Conservation (phyloP, 2,329 filamentous ascomycete species). For the Arthrobotrys pseudoclavata region DNA sequence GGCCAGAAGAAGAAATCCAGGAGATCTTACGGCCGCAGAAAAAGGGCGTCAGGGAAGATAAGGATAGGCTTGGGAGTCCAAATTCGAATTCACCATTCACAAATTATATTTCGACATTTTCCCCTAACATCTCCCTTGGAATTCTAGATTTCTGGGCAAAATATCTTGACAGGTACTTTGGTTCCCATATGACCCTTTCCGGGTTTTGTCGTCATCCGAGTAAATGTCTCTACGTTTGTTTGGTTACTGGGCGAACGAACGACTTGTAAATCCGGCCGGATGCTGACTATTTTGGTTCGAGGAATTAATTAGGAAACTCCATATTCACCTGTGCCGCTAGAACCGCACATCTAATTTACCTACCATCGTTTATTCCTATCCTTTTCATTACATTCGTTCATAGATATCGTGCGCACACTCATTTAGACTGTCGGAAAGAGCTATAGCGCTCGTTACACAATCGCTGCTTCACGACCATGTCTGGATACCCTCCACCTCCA, state of each 20-base stretch:
- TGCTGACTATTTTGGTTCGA: neutral
- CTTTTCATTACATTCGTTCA: slow-evolving; percentile 9
- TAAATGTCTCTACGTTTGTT: slow-evolving; percentile 14
- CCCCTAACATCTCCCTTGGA: slow-evolving; percentile 28
- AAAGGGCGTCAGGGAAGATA: slow-evolving; percentile 20
- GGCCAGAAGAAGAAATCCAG: slow-evolving; percentile 47
- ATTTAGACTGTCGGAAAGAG: slow-evolving; percentile 23
- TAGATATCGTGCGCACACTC: slow-evolving; percentile 24
- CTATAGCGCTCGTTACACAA: slow-evolving; percentile 22
- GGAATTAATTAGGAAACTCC: slow-evolving; percentile 20
- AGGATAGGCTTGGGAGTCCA: slow-evolving; percentile 19
- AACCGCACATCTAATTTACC: slow-evolving; percentile 39
- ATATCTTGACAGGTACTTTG: slow-evolving; percentile 32
- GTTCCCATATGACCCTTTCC: slow-evolving; percentile 8
- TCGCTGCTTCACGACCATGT: slow-evolving; percentile 34
- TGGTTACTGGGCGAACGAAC: slow-evolving; percentile 6
- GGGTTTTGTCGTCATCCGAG: slow-evolving; percentile 14
- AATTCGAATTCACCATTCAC: slow-evolving; percentile 21
- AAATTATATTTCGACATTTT: slow-evolving; percentile 49
- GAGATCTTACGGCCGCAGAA: slow-evolving; percentile 48
- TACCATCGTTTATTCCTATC: slow-evolving; percentile 17
- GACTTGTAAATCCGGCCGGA: neutral
- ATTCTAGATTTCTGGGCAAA: slow-evolving; percentile 53
- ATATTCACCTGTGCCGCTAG: slow-evolving; percentile 24
- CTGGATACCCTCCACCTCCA: slow-evolving; percentile 38